Percentiles rank a stretch among this genome's conserved stretches.
phyloP scores from a whole-genome alignment of 1,284 basidiomycete genomes.

The Hemileia vastatrix region DNA sequence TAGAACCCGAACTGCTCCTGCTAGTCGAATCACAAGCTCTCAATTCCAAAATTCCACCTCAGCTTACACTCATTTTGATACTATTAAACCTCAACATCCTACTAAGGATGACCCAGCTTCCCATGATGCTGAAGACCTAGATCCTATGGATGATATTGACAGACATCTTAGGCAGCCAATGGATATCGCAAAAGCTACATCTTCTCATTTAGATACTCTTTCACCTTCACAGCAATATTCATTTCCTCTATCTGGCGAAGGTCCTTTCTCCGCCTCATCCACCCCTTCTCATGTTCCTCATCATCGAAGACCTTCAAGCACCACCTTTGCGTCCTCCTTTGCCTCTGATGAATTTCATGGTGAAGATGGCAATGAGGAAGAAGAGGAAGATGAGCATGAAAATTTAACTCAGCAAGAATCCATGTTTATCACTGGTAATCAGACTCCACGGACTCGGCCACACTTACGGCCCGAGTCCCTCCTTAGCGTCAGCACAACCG shows the following conservation, averaged over 20 bases:
- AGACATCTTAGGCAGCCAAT: constrained; percentile 6
- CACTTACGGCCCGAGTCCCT: not conserved
- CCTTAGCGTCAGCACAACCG: not conserved
- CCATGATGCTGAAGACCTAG: not conserved
- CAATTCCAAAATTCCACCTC: not conserved
- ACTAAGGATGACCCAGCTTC: not conserved
- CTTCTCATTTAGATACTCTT: no score
- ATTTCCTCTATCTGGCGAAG: no score
- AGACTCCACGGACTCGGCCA: not conserved
- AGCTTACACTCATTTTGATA: not conserved
- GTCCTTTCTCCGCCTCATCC: no score
- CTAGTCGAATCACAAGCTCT: not conserved
- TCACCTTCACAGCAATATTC: no score
- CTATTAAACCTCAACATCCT: not conserved
- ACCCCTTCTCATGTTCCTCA: no score
- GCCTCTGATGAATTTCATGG: constrained; percentile 34
- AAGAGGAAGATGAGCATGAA: constrained; percentile 34
- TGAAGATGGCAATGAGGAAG: constrained; percentile 24
- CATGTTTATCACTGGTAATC: not conserved
- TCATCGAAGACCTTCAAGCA: constrained; percentile 29
- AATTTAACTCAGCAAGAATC: constrained; percentile 12
- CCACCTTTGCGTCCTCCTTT: constrained; percentile 13
- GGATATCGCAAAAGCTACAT: no score
- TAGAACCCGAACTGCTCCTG: constrained; percentile 6
- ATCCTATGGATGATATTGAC: constrained; percentile 12